Evolutionary conservation across 495 filamentous ascomycete species (phyloP).

Genomic region (Neurospora pannonica): DNA sequence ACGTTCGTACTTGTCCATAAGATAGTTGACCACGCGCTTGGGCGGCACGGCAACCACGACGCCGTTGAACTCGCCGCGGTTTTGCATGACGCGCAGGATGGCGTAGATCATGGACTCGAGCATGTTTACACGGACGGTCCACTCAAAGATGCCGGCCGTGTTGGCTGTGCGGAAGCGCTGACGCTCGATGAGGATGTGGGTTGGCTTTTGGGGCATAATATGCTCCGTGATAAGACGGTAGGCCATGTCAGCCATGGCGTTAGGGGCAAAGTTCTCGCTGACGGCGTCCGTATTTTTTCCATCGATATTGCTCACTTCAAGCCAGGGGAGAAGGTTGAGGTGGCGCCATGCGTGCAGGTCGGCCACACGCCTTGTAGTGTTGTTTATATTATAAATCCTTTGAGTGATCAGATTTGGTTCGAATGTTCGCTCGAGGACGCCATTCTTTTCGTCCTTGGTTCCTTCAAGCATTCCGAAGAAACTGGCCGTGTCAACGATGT

Average conservation of each 20-base stretch:
- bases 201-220: slow-evolving; percentile 46
- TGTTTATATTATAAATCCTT: neutral
- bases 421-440: neutral
- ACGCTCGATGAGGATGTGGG: slow-evolving; percentile 76
- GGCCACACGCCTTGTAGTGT: neutral
- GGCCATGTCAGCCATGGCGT: slow-evolving; percentile 49
- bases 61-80: slow-evolving; percentile 31
- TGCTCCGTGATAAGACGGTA: slow-evolving; percentile 48
- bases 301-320: neutral
- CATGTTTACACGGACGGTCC: slow-evolving; percentile 85
- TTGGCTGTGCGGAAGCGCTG: slow-evolving; percentile 75
- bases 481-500: neutral
- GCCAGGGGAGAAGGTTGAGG: slow-evolving; percentile 20
- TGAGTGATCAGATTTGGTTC: neutral
- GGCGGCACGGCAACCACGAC: slow-evolving; percentile 28
- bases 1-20: slow-evolving; percentile 26
- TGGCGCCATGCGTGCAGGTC: slow-evolving; percentile 23
- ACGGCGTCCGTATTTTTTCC: neutral
- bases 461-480: neutral
- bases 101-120: slow-evolving; percentile 85
- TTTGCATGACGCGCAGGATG: slow-evolving; percentile 49
- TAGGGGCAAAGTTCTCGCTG: slow-evolving; percentile 45
- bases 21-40: slow-evolving; percentile 31
- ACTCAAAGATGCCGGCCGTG: slow-evolving; percentile 60
- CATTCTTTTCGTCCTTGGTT: neutral